Percentiles rank a stretch among this genome's conserved stretches.
Evolutionary conservation across 2,329 filamentous ascomycete genomes (phyloP).

Genomic region (Ascochyta rabiei): DNA sequence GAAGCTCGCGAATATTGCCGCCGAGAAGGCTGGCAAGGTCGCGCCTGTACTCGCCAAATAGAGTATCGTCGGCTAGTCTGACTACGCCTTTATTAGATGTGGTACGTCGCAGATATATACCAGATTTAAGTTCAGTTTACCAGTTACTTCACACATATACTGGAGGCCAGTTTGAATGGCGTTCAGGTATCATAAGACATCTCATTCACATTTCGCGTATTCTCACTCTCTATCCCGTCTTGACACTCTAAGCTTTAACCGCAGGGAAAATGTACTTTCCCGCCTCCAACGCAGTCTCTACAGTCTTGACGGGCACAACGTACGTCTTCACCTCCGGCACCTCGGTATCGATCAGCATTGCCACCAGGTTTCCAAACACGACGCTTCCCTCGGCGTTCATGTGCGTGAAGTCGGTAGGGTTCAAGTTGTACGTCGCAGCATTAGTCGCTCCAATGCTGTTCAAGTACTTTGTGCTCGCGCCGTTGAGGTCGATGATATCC

Average conservation of each 20-base stretch:
- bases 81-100: neutral
- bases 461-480: constrained; percentile 56
- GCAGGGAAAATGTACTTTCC: constrained; percentile 22
- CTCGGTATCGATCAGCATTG: constrained; percentile 20
- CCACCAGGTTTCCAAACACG: constrained; percentile 33
- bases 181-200: neutral
- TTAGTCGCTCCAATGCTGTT: constrained; percentile 57
- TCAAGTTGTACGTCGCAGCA: constrained; percentile 57
- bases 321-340: constrained; percentile 17
- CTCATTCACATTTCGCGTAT: accelerated
- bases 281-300: constrained; percentile 19
- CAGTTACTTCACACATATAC: neutral
- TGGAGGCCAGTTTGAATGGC: constrained; percentile 1
- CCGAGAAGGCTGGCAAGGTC: constrained; percentile 56
- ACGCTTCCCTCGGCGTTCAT: constrained; percentile 28
- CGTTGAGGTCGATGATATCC: constrained; percentile 59
- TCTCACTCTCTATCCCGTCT: neutral
- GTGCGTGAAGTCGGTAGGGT: constrained; percentile 29
- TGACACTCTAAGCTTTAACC: neutral
- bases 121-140: neutral
- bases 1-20: constrained; percentile 68
- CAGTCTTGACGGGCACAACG: constrained; percentile 18
- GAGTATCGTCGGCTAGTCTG: neutral
- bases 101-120: constrained; percentile 5
- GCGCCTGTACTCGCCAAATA: constrained; percentile 44